Evolutionary conservation across 805 yeast species (phyloP).

Genomic region (Lachancea cidri): DNA sequence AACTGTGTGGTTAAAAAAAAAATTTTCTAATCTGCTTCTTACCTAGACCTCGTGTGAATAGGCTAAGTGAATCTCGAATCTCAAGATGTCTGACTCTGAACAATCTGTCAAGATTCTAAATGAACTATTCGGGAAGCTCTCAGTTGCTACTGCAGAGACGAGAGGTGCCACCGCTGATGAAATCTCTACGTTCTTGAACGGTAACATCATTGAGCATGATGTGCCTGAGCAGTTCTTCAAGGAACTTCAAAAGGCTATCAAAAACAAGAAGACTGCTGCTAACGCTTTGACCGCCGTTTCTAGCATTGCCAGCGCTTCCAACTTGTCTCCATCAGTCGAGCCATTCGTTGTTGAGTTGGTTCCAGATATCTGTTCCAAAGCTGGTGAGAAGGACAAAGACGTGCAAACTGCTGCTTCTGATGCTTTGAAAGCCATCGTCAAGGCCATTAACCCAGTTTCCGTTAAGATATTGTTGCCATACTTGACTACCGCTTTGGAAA

Average conservation of each 20-base stretch:
- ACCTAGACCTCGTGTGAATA: background rate
- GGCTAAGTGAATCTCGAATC: slow-evolving; percentile 4
- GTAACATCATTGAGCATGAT: slow-evolving; percentile 97
- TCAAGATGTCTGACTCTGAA: slow-evolving; percentile 41
- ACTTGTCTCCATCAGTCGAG: slow-evolving; percentile 88
- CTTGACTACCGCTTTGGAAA: slow-evolving; percentile 59
- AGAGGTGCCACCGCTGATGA: slow-evolving; percentile 82
- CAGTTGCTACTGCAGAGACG: slow-evolving; percentile 82
- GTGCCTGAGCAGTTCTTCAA: slow-evolving; percentile 86
- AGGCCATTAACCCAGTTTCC: slow-evolving; percentile 86
- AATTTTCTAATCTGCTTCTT: slow-evolving; percentile 1
- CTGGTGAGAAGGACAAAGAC: slow-evolving; percentile 88
- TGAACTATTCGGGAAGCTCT: slow-evolving; percentile 88
- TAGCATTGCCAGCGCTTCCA: slow-evolving; percentile 78
- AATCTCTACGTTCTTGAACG: slow-evolving; percentile 90
- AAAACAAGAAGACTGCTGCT: slow-evolving; percentile 74
- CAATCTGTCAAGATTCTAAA: slow-evolving; percentile 68
- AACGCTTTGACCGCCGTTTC: slow-evolving; percentile 80
- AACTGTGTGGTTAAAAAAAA: slow-evolving; percentile 7
- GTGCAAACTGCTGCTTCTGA: slow-evolving; percentile 66
- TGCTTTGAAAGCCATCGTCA: slow-evolving; percentile 73
- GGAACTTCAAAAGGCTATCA: slow-evolving; percentile 68
- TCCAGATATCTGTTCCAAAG: slow-evolving; percentile 61
- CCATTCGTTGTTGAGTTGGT: slow-evolving; percentile 85
- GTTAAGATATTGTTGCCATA: slow-evolving; percentile 86